phyloP scores from a whole-genome alignment of 352 stramenopile genomes.

The Blastocystis hominis region DNA sequence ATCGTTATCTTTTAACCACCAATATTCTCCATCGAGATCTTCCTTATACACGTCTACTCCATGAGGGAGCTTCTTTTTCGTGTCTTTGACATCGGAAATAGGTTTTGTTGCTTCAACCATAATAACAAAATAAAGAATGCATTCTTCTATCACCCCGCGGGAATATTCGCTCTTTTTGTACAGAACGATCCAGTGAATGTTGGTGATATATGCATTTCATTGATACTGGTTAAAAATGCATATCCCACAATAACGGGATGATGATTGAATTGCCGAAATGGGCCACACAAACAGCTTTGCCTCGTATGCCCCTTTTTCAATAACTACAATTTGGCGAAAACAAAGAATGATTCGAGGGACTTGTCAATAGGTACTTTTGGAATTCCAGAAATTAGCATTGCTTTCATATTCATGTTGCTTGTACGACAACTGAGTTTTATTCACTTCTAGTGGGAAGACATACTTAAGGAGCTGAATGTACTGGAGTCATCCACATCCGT shows the following conservation, averaged over 20 bases:
- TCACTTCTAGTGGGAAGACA: conserved; percentile 34
- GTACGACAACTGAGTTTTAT: background rate
- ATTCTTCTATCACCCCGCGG: background rate
- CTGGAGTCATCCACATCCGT: background rate
- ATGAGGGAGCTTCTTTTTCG: conserved; percentile 9
- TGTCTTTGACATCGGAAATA: background rate
- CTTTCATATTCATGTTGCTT: background rate
- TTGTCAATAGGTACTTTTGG: background rate
- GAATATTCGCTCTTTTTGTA: background rate
- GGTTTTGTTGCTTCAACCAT: background rate
- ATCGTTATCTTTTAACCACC: conserved; percentile 48
- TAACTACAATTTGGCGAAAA: too few relatives aligned
- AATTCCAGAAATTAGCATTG: background rate
- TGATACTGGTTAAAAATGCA: background rate
- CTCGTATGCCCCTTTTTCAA: too few relatives aligned
- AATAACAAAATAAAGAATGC: background rate
- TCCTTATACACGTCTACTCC: conserved; percentile 56
- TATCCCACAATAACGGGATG: background rate
- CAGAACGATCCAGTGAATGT: background rate
- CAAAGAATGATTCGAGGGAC: too few relatives aligned
- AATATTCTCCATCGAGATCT: conserved; percentile 45
- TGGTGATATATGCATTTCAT: too few relatives aligned
- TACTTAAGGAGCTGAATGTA: background rate
- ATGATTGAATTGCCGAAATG: background rate
- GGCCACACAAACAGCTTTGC: too few relatives aligned